phyloP scores from a whole-genome alignment of 169 alveolate species.

The Plasmodium malariae region DNA sequence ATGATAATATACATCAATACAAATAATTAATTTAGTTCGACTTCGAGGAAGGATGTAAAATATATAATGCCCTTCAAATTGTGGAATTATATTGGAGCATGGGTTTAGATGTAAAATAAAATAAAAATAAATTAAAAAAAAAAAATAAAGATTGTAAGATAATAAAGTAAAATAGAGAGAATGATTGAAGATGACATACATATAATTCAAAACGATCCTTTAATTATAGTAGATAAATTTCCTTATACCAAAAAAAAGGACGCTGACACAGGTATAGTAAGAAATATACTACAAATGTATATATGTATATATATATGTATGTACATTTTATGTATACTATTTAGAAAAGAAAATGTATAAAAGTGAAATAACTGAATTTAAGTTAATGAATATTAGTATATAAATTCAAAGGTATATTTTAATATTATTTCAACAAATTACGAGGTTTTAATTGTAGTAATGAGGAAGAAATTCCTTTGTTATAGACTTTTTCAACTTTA shows the following conservation, averaged over 20 bases:
- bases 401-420: too few species aligned
- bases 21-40: too few species aligned
- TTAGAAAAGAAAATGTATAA: too few species aligned
- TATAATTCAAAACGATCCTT: slow-evolving; percentile 49
- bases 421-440: too few species aligned
- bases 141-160: not conserved
- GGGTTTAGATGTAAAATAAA: not conserved
- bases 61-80: not conserved
- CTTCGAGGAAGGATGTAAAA: too few species aligned
- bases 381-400: too few species aligned
- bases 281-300: not conserved
- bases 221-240: slow-evolving; percentile 68
- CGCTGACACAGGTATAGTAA: not conserved
- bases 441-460: too few species aligned
- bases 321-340: not conserved
- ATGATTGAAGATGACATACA: slow-evolving; percentile 69
- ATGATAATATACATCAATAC: too few species aligned
- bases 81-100: not conserved
- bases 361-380: too few species aligned
- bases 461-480: too few species aligned
- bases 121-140: too few species aligned
- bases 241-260: slow-evolving; percentile 62
- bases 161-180: slow-evolving; percentile 1
- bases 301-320: not conserved
- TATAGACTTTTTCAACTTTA: too few species aligned